These are phyloP conservation scores for Barbarea vulgaris DNA, from an alignment of 345 rosid species.

Conservation along the genomic window DNA sequence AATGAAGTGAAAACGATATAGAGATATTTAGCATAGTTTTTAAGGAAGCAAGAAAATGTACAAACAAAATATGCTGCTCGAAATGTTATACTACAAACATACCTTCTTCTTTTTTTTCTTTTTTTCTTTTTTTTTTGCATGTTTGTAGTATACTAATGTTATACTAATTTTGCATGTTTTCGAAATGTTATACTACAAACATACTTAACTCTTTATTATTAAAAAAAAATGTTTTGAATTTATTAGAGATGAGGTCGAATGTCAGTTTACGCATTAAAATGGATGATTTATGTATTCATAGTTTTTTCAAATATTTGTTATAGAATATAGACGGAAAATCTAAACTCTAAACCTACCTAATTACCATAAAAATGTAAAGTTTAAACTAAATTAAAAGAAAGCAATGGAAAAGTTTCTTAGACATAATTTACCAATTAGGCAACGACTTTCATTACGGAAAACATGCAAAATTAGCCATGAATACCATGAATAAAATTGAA, in stretches of 20 bases:
- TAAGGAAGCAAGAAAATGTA: not conserved
- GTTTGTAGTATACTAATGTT: too few species aligned
- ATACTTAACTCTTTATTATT: not conserved
- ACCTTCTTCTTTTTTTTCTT: too few species aligned
- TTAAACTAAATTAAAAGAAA: not conserved
- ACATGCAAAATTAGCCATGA: not conserved
- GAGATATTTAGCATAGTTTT: not conserved
- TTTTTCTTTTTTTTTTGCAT: too few species aligned
- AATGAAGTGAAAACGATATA: conserved; percentile 7
- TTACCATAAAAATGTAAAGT: not conserved
- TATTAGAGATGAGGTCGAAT: not conserved
- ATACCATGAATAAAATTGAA: not conserved
- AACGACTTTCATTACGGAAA: not conserved
- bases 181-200: not conserved
- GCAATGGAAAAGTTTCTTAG: not conserved
- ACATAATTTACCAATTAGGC: not conserved
- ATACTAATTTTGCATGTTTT: too few species aligned
- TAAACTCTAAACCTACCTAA: not conserved
- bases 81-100: not conserved
- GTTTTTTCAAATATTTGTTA: not conserved
- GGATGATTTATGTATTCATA: not conserved
- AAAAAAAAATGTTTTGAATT: not conserved
- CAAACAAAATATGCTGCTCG: not conserved
- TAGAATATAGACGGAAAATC: not conserved
- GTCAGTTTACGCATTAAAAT: not conserved